Percentiles rank a stretch among this genome's conserved stretches.
Evolutionary conservation across 345 rosid genomes (phyloP).

Genomic region (Moringa oleifera): DNA sequence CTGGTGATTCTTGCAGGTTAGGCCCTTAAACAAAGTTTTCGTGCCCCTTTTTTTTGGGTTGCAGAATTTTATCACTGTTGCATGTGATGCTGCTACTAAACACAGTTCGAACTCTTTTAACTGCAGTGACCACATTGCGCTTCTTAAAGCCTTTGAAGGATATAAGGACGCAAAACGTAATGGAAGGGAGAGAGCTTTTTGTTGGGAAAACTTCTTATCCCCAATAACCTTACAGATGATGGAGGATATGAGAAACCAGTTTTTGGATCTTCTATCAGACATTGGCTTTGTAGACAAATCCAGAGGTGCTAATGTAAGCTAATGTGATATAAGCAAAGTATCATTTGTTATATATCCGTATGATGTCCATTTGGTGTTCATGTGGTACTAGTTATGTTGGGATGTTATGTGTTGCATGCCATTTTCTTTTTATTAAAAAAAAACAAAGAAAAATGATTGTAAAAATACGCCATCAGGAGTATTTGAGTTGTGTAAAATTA

Average conservation of each 20-base stretch:
- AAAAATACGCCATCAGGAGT: too few relatives aligned
- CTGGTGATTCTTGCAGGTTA: slow-evolving; percentile 96
- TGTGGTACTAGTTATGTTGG: too few relatives aligned
- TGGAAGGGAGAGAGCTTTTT: slow-evolving; percentile 62
- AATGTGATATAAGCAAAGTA: neutral
- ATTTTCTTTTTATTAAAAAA: too few relatives aligned
- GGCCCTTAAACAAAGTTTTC: slow-evolving; percentile 5
- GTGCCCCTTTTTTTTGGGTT: neutral
- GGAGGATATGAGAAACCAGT: slow-evolving; percentile 96
- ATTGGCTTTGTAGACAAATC: slow-evolving; percentile 94
- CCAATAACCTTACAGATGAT: slow-evolving; percentile 79
- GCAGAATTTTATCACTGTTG: neutral
- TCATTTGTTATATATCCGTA: too few relatives aligned
- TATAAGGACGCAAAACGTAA: slow-evolving; percentile 69
- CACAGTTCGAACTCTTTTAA: slow-evolving; percentile 7
- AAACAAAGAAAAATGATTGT: too few relatives aligned
- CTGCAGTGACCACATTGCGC: slow-evolving; percentile 96
- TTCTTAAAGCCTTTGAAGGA: slow-evolving; percentile 85
- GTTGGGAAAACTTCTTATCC: slow-evolving; percentile 88
- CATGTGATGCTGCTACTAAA: slow-evolving; percentile 2
- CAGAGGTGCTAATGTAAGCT: slow-evolving; percentile 65
- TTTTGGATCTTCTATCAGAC: slow-evolving; percentile 71
- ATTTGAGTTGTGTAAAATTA: too few relatives aligned
- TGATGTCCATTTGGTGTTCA: too few relatives aligned
- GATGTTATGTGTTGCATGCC: too few relatives aligned